These are phyloP conservation scores for Phytophthora boehmeriae DNA, from an alignment of 352 stramenopile genomes.

Conservation along the genomic window DNA sequence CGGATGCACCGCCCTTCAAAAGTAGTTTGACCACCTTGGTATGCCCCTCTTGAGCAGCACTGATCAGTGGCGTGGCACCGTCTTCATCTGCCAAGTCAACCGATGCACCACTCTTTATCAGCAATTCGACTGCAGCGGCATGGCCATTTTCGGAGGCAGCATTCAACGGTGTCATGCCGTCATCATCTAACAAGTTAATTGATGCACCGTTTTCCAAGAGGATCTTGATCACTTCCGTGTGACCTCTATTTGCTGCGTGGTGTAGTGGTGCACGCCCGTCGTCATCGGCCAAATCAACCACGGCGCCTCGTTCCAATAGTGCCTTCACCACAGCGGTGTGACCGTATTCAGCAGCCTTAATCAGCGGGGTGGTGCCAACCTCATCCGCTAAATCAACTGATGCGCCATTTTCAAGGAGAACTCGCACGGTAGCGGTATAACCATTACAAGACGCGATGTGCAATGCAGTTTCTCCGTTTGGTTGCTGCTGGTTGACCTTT, in stretches of 20 bases:
- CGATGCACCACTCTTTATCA: background rate
- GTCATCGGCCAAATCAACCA: background rate
- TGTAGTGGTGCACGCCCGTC: background rate
- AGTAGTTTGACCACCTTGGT: constrained; percentile 1
- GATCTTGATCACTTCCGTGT: background rate
- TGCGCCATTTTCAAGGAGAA: too few species aligned
- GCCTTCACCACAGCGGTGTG: background rate
- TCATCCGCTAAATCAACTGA: background rate
- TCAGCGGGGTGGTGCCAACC: constrained; percentile 5
- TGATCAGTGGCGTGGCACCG: background rate
- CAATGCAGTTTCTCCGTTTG: too few species aligned
- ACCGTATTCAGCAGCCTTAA: constrained; percentile 1
- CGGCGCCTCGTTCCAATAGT: constrained; percentile 3
- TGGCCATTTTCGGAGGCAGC: background rate
- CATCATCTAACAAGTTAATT: background rate
- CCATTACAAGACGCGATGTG: too few species aligned
- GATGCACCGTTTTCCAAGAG: background rate
- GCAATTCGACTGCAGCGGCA: background rate
- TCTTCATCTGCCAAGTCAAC: background rate
- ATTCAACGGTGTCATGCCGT: background rate
- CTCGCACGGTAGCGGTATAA: too few species aligned
- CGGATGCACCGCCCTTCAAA: constrained; percentile 1
- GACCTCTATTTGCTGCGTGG: constrained; percentile 1
- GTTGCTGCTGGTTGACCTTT: too few species aligned
- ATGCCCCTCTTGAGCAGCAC: constrained; percentile 1